Base-by-base conservation (phyloP, 768 basidiomycete species). In the Suillus ampliporus region DNA sequence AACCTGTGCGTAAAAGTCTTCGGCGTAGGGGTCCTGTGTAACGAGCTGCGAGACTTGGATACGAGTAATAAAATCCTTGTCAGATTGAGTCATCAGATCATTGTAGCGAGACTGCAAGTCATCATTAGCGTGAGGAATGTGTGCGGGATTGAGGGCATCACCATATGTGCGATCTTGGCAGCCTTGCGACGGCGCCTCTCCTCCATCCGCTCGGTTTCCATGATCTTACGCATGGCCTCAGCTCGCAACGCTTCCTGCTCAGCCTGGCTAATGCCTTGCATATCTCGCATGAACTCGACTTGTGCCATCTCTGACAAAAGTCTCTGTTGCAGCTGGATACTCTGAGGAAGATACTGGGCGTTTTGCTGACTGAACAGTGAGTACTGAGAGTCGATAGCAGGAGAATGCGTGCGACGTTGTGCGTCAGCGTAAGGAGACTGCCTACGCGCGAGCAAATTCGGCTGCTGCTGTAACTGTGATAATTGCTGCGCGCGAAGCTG, bases 21-120 rank as follows among this genome's bases (percentile, higher is more conserved):
- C 97, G 37, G 93, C 89, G 75, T 97, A 99, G 0, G 97, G 97
- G 77, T 99, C 97, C 71, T 93, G 90, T 7, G 95, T 97, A 48
- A 97, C 95, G 46, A 99, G 90, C 72, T 99, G 97, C 2, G 97
- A 98, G 38, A 99, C 94, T 76, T 99, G 97, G 65, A 99, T 99
- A 28, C 97, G 89, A 40, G 97, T 99, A 78, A 99, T 99, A 73
- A 99, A 99, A 72, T 99, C 97, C 79, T 99, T 99, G 82, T 99
- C 97, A 13, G 93, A 95, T 77, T 95, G 94, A 4, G 94, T 95
- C 95, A 97, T 97, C 41, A 96, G 83, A 74, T 95, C 94, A 68
- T 97, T 97, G 72, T 95, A 95, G 63, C 92, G 88, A 64, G 95
- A 87, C 94, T 95, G 58, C 10, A 66, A 21, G 67, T 44, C 31